A percentile compares a stretch with the other conserved stretches of the same genome.
Evolutionary conservation across 257 asterid species (phyloP).

Genomic region (Solanum stenotomum): DNA sequence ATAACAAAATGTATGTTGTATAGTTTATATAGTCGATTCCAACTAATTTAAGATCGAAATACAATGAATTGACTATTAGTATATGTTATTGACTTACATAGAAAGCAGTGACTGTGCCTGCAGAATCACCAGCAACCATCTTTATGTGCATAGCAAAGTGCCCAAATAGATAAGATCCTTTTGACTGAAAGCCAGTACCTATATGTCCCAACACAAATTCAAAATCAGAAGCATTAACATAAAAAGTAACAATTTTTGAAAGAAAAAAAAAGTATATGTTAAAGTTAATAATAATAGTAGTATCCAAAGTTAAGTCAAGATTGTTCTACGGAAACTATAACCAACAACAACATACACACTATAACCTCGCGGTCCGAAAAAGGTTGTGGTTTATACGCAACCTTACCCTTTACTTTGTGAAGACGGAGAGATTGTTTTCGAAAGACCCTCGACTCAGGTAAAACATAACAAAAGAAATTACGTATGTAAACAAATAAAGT

Average conservation of each 20-base stretch:
- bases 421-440: no score
- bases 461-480: not conserved
- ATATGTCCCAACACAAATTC: not conserved
- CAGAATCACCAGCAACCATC: constrained; percentile 84
- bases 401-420: not conserved
- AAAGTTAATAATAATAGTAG: not conserved
- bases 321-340: not conserved
- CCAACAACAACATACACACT: not conserved
- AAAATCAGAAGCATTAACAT: not conserved
- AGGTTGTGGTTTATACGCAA: not conserved
- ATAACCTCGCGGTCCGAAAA: not conserved
- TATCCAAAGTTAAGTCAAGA: not conserved
- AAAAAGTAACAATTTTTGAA: not conserved
- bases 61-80: not conserved
- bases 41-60: not conserved
- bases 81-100: constrained; percentile 31
- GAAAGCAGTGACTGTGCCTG: constrained; percentile 85
- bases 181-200: constrained; percentile 85
- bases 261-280: not conserved
- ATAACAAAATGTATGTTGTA: not conserved
- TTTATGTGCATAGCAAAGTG: constrained; percentile 77
- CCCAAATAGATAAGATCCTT: constrained; percentile 70
- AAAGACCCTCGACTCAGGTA: not conserved
- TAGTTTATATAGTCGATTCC: not conserved
- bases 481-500: not conserved